Evolutionary conservation across 306 rosid genomes (phyloP), one percentile per base, ranked within the genome.

Genomic region (Pyrus bretschneideri): DNA sequence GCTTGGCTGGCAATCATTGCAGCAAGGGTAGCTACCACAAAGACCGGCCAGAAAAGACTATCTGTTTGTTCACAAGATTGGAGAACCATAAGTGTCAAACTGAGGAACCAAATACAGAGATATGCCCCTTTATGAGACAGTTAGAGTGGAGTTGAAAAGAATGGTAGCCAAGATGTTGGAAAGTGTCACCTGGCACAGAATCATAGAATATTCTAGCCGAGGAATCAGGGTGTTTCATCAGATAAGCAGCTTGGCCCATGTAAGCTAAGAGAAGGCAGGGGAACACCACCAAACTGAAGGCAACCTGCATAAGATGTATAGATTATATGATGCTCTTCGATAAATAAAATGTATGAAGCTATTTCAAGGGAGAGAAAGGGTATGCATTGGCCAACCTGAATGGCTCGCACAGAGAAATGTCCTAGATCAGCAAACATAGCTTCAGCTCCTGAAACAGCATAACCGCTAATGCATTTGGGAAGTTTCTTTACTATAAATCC

Each of bases 1-100:
- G 98, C 97, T 88, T 95, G 98, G 89, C 97, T 95, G 49, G 98
- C 98, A 90, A 95, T 90, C 97, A 95, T 92, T 45, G 97, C 97
- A 69, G 97, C 98, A 69, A 95, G 90, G 66, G 98, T 87, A 65
- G 98, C 98, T 75, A 89, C 66, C 80, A 89, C 92, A 66, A 95
- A 85, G 85, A 95, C 90, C 18, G 98, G 98, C 97, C 98, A 95
- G 87, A 95, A 95, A 76, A 95, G 86, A 78, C 80, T 64, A n/a
- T 69, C 98, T 95, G 96, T 60, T 85, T 77, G 46, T 83, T 76
- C 81, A 78, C 80, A 78, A 73, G 79, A 70, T 78, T 75, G 62
- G 75, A 66, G 71, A 68, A 72, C 59, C 58, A 61, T 12, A 75
- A 76, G 52, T 33, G 76, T 33, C 75, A 78, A 46, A 78, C 63